Conservation (phyloP, 768 basidiomycete genomes). For the Hypholoma fasciculare region DNA sequence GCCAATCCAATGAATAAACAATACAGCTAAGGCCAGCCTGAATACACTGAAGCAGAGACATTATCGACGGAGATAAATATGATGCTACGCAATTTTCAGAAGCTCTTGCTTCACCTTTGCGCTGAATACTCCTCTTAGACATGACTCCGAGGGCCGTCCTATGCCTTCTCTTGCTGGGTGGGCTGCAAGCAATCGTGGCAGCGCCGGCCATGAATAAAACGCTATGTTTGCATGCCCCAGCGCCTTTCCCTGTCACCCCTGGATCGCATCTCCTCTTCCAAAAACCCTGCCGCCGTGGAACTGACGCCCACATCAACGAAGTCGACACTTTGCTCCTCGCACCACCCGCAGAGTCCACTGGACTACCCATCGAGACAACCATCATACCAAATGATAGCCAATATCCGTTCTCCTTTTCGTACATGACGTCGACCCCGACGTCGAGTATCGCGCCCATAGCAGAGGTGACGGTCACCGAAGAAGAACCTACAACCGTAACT, state of each 20-base stretch:
- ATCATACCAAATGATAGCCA: conserved; percentile 1
- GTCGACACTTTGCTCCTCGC: conserved; percentile 12
- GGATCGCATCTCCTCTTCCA: neutral
- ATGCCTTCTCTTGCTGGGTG: neutral
- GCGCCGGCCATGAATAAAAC: conserved; percentile 3
- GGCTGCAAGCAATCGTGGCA: neutral
- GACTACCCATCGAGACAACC: neutral
- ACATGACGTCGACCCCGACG: conserved; percentile 1
- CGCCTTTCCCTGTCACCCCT: neutral
- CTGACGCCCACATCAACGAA: neutral
- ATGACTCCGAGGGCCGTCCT: conserved; percentile 5
- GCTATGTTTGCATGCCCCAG: neutral
- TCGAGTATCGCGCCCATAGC: neutral
- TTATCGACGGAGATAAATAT: too few relatives aligned
- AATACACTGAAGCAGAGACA: too few relatives aligned
- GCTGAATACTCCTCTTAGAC: neutral
- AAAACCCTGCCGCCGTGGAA: neutral
- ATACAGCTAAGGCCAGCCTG: too few relatives aligned
- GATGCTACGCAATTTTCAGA: too few relatives aligned
- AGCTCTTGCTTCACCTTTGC: neutral
- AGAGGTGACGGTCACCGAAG: conserved; percentile 17
- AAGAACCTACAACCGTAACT: conserved; percentile 18
- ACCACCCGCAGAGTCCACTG: neutral
- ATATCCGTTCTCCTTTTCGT: conserved; percentile 22
- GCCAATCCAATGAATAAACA: too few relatives aligned